Base-by-base conservation (phyloP, 805 yeast species). In the Lipomyces japonicus region DNA sequence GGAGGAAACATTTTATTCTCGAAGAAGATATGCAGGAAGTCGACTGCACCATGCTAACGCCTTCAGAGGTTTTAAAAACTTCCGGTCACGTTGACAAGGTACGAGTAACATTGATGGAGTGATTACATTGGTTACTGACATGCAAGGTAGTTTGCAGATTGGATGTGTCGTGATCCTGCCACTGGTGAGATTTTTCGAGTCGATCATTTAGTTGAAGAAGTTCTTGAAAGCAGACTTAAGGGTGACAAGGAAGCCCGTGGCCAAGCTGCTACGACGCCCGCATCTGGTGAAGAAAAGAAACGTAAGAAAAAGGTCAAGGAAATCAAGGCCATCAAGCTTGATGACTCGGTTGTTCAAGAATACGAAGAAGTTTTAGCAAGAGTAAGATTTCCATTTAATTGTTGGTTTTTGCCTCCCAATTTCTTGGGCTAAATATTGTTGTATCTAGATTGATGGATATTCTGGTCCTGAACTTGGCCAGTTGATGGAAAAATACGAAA, bases 21-120 rank as follows among this genome's bases (percentile, higher is more conserved):
- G 97, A 93, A 72, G 99, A 93, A 74, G 97, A 93, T 66, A 93
- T 93, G 97, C 78, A 90, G 66, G 99, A 93, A 73, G 97, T 93
- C 55, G 98, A 95, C 75, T 83, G 95, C 71, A 88, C 98, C 51
- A 90, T 93, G 90, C 76, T 93, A 71, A 93, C 99, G 42, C 99
- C 99, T 14, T 82, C 87, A 65, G 98, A 95, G 69, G 98, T 93
- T 31, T 77, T 93, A 69, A 95, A 95, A 75, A 95, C 98, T 39
- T 91, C 97, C 44, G 99, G 99, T 63, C 99, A 93, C 71, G 98
- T 93, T 59, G 99, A 93, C 71, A 93, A 93, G 47, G 51, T 47
- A 19, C 5, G 46, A 2, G 9, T 22, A n/a, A 22, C 34, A 14
- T 24, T 10, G 2, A 12, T 46, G 32, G 9, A 26, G 38, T 10